Evolutionary conservation across 768 basidiomycete species (phyloP).

Genomic region (Cystofilobasidium ferigula): DNA sequence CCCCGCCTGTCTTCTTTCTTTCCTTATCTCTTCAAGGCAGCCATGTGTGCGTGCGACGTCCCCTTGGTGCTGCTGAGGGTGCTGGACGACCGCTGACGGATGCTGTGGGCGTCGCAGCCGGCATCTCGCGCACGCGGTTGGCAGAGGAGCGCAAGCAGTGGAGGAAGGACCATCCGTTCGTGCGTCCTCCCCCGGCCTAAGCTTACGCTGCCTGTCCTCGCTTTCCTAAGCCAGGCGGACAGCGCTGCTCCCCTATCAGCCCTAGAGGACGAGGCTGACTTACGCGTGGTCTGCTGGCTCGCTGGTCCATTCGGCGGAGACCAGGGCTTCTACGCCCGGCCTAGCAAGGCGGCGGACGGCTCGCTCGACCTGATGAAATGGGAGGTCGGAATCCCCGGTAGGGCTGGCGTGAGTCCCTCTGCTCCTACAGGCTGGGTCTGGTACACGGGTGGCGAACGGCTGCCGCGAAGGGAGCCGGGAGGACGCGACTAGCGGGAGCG

Average conservation of each 20-base stretch:
- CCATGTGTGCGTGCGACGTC: too few species aligned
- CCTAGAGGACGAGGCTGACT: neutral
- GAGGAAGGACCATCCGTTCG: conserved; percentile 97
- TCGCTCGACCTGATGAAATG: conserved; percentile 94
- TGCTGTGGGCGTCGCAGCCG: conserved; percentile 39
- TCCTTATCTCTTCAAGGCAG: too few species aligned
- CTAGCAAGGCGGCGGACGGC: conserved; percentile 76
- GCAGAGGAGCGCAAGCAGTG: conserved; percentile 97
- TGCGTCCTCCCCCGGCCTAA: conserved; percentile 43
- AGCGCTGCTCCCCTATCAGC: too few species aligned
- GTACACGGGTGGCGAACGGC: too few species aligned
- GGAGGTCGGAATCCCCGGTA: conserved; percentile 98
- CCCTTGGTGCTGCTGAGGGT: too few species aligned
- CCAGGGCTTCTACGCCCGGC: conserved; percentile 95
- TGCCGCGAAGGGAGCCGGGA: too few species aligned
- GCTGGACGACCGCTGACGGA: neutral
- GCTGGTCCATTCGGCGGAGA: too few species aligned
- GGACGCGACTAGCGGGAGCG: too few species aligned
- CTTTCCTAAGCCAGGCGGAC: neutral
- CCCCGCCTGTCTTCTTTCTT: too few species aligned
- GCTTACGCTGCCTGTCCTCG: neutral
- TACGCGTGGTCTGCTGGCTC: too few species aligned
- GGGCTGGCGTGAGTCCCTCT: conserved; percentile 54
- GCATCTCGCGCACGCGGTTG: conserved; percentile 83
- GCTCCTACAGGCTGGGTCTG: neutral